Evolutionary conservation across 768 basidiomycete genomes (phyloP), one percentile per base, ranked within the genome.

Genomic region (Nevesoporus exiguus): DNA sequence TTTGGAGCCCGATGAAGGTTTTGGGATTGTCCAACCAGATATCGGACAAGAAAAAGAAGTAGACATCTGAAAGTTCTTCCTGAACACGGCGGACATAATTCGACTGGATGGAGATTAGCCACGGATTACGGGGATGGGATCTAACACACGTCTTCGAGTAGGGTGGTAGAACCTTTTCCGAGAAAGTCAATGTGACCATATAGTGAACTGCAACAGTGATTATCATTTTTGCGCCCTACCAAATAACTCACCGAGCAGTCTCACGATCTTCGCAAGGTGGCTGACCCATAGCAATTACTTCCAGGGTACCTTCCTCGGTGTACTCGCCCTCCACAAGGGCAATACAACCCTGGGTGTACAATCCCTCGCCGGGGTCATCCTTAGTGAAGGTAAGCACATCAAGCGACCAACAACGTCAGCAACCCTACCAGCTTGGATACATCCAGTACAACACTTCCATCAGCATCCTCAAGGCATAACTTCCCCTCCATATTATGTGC

Each of bases 111-210:
- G 39, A 29, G 14, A 47, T 61, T 40, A 53, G 25, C 34, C 25
- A 53, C 17, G 14, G 15, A 21, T 37, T 3, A 25, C n/a, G 13
- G 52, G 11, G 22, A 33, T 34, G 3, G 39, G 24, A 21, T 47
- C 13, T 45, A 42, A 70, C 84, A 50, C 63, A 95, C 96, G 69
- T 98, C 97, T 74, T 98, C 95, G 6, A 89, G 73, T 21, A 93
- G 71, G 2, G 95, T 93, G 2, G 94, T 89, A 4, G 91, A 84
- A 2, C 97, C 97, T 62, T 89, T 85, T n/a, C 97, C 97, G 11
- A 98, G 80, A 65, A 98, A 97, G 69, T 99, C 97, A 29, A 98
- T 86, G 66, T 98, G 97, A 0, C 95, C 97, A 66, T 91, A 97
- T 60, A 98, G 86, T 37, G 89, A 92, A 59, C 93, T 95, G 65